A percentile compares a stretch with the other conserved stretches of the same genome.
These are phyloP conservation scores for Floccularia luteovirens DNA, from an alignment of 768 basidiomycete genomes.

Conservation along the genomic window DNA sequence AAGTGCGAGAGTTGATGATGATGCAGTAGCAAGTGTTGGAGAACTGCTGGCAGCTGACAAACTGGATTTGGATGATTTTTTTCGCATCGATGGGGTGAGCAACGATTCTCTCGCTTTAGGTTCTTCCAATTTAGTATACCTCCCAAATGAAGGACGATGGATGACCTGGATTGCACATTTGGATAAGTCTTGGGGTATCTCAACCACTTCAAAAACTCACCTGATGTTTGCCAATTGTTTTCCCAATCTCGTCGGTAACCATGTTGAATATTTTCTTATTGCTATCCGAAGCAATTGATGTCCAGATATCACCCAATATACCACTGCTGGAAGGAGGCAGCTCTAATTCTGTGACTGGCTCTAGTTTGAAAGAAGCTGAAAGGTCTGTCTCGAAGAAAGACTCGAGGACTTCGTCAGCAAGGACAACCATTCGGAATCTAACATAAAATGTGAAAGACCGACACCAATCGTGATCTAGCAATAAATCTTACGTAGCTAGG, in stretches of 20 bases:
- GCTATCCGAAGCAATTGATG: slow-evolving; percentile 80
- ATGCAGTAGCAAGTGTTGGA: slow-evolving; percentile 23
- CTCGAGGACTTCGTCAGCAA: slow-evolving; percentile 94
- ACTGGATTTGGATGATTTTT: slow-evolving; percentile 48
- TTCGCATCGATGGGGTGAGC: slow-evolving; percentile 62
- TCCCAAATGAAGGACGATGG: slow-evolving; percentile 78
- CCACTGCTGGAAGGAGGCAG: slow-evolving; percentile 50
- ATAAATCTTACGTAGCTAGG: slow-evolving; percentile 61
- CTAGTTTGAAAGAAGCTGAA: slow-evolving; percentile 79
- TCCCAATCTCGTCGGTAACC: slow-evolving; percentile 90
- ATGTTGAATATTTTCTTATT: slow-evolving; percentile 94
- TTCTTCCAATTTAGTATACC: slow-evolving; percentile 78
- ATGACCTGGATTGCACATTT: slow-evolving; percentile 36
- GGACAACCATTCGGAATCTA: slow-evolving; percentile 97
- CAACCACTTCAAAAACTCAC: slow-evolving; percentile 23
- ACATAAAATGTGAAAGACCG: background rate
- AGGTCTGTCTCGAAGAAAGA: slow-evolving; percentile 95
- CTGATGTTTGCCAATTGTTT: slow-evolving; percentile 91
- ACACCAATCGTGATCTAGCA: background rate
- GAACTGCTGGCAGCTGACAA: slow-evolving; percentile 23
- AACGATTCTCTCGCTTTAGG: slow-evolving; percentile 85
- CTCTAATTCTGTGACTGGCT: slow-evolving; percentile 62
- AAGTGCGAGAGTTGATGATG: slow-evolving; percentile 47
- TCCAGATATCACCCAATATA: slow-evolving; percentile 80
- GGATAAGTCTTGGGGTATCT: background rate